Evolutionary conservation across 352 stramenopile species (phyloP).

Genomic region (Phytopythium cucurbitacearum): DNA sequence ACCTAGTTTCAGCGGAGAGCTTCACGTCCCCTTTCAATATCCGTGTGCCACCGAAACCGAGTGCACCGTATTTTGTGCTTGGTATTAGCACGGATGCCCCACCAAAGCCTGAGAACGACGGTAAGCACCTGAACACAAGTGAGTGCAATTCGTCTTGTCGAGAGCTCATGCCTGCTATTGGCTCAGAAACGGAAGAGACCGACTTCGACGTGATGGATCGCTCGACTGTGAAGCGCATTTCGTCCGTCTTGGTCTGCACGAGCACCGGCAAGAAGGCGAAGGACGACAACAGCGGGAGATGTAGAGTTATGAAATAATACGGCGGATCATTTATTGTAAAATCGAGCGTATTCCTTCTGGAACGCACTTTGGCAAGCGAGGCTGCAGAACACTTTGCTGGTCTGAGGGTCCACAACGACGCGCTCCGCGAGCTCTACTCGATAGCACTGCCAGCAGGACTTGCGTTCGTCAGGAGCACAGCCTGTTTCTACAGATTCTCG

Average conservation of each 20-base stretch:
- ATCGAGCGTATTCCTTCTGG: constrained; percentile 45
- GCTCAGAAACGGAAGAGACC: constrained; percentile 43
- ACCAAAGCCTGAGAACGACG: constrained; percentile 27
- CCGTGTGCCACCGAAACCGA: constrained; percentile 53
- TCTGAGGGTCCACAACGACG: constrained; percentile 38
- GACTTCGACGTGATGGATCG: constrained; percentile 79
- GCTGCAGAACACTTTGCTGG: constrained; percentile 52
- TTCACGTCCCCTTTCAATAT: constrained; percentile 81
- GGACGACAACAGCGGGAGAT: constrained; percentile 1
- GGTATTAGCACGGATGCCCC: constrained; percentile 24
- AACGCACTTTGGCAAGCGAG: constrained; percentile 34
- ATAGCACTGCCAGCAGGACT: constrained; percentile 86
- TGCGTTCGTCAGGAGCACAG: constrained; percentile 31
- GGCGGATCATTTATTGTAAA: constrained; percentile 11
- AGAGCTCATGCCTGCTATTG: not conserved
- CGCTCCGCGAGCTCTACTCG: constrained; percentile 32
- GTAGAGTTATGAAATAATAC: not conserved
- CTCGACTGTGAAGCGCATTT: constrained; percentile 73
- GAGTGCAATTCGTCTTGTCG: too few relatives aligned
- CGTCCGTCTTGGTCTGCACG: constrained; percentile 60
- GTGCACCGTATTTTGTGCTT: constrained; percentile 55
- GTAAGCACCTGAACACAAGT: constrained; percentile 7
- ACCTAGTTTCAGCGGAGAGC: constrained; percentile 32
- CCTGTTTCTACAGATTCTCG: constrained; percentile 27
- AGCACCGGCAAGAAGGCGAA: constrained; percentile 55